Evolutionary conservation across 768 basidiomycete species (phyloP).

Genomic region (Collybia sp.): DNA sequence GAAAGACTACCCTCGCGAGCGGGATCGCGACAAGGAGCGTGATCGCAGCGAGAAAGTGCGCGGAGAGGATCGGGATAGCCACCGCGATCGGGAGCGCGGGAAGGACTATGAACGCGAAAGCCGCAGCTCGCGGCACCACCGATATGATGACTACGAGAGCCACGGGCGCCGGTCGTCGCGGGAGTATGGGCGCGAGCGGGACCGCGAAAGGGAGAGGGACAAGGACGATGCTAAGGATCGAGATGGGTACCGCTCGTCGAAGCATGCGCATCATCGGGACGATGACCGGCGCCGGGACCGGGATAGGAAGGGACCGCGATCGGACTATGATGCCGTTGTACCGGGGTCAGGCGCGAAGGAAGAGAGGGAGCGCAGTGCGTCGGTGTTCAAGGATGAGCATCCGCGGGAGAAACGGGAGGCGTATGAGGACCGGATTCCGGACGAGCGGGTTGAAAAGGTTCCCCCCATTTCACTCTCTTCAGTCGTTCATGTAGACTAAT

Average conservation of each 20-base stretch:
- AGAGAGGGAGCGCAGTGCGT: constrained; percentile 31
- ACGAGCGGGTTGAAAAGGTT: constrained; percentile 68
- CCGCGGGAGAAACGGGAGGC: constrained; percentile 48
- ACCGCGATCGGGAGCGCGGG: constrained; percentile 22
- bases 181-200: constrained; percentile 26
- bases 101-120: constrained; percentile 20
- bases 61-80: constrained; percentile 19
- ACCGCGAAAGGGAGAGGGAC: constrained; percentile 31
- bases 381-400: constrained; percentile 35
- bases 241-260: constrained; percentile 39
- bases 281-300: constrained; percentile 49
- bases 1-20: constrained; percentile 19
- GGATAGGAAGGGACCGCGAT: constrained; percentile 23
- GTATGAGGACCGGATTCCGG: constrained; percentile 42
- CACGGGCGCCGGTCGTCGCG: constrained; percentile 35
- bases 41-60: constrained; percentile 24
- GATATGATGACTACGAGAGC: constrained; percentile 45
- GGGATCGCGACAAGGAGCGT: constrained; percentile 24
- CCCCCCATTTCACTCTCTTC: background rate
- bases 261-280: constrained; percentile 43
- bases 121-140: constrained; percentile 41
- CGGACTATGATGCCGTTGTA: constrained; percentile 29
- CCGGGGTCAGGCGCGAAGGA: constrained; percentile 28
- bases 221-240: constrained; percentile 35
- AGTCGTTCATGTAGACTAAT: constrained; percentile 24